phyloP scores from a whole-genome alignment of 495 filamentous ascomycete species.

The Penicillium mononematosum region DNA sequence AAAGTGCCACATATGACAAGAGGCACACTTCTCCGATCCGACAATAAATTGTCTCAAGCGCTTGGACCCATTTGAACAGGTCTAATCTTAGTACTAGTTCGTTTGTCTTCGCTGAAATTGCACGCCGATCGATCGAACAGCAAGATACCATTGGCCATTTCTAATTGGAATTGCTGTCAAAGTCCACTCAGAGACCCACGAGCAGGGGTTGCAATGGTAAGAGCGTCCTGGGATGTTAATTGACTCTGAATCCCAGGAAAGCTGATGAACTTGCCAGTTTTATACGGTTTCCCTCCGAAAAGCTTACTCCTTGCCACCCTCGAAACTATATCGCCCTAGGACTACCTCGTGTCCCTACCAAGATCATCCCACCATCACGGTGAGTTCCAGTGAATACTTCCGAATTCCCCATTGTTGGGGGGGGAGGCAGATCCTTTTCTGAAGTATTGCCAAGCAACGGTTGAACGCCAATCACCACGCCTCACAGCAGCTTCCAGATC shows the following conservation, averaged over 20 bases:
- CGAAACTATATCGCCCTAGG: neutral
- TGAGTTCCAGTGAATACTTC: neutral
- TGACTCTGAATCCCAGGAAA: neutral
- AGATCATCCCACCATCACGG: slow-evolving; percentile 4
- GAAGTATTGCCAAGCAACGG: slow-evolving; percentile 11
- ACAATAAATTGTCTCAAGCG: too few species aligned
- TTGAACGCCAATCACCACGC: slow-evolving; percentile 7
- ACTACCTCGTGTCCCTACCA: neutral
- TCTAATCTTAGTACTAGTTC: neutral
- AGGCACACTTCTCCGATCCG: too few species aligned
- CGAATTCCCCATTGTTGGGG: slow-evolving; percentile 22
- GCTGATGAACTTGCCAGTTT: neutral
- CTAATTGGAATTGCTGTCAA: slow-evolving; percentile 1
- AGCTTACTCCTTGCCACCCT: slow-evolving; percentile 7
- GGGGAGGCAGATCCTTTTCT: slow-evolving; percentile 9
- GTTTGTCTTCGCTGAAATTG: neutral
- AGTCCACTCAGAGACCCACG: neutral
- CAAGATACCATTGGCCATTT: neutral
- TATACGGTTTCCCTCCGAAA: slow-evolving; percentile 2
- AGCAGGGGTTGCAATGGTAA: neutral
- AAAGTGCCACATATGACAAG: neutral
- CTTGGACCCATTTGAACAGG: too few species aligned
- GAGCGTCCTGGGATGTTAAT: slow-evolving; percentile 4
- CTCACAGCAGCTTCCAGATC: neutral
- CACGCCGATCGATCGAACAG: slow-evolving; percentile 5